Conservation (phyloP, 1,284 basidiomycete genomes). For the Pseudozyma sp. region DNA sequence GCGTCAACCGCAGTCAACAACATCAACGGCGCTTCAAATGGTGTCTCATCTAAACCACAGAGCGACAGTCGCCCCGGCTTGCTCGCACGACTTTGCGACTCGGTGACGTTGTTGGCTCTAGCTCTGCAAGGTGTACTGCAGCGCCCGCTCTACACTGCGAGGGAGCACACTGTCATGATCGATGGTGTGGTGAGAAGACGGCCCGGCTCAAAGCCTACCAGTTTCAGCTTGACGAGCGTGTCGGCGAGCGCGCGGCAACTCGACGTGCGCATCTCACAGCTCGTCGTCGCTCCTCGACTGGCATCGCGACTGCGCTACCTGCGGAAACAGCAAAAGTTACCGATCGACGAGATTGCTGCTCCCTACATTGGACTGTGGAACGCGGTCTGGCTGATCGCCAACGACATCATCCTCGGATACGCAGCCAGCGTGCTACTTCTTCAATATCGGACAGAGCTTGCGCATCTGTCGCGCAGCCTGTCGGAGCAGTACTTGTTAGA, state of each 20-base stretch:
- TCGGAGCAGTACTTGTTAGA: constrained; percentile 23
- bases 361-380: constrained; percentile 81
- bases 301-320: constrained; percentile 22
- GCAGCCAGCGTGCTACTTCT: constrained; percentile 73
- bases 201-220: constrained; percentile 2
- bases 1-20: not conserved
- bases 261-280: constrained; percentile 68
- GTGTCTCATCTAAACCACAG: no score
- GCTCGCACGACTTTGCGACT: constrained; percentile 1
- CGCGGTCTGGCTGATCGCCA: constrained; percentile 87
- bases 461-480: constrained; percentile 3
- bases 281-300: constrained; percentile 68
- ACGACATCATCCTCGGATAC: constrained; percentile 85
- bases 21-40: not conserved
- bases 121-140: constrained; percentile 14
- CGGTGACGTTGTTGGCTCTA: constrained; percentile 11
- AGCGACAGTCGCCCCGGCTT: not conserved
- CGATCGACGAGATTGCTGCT: constrained; percentile 30
- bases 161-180: constrained; percentile 8
- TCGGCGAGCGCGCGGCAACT: constrained; percentile 68
- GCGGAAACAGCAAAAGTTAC: constrained; percentile 19
- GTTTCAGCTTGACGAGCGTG: constrained; percentile 10
- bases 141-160: constrained; percentile 11
- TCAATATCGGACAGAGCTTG: constrained; percentile 20
- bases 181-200: constrained; percentile 14